Percentiles rank a stretch among this genome's conserved stretches.
Evolutionary conservation across 2,329 filamentous ascomycete species (phyloP).

Genomic region (Calonectria pteridis): DNA sequence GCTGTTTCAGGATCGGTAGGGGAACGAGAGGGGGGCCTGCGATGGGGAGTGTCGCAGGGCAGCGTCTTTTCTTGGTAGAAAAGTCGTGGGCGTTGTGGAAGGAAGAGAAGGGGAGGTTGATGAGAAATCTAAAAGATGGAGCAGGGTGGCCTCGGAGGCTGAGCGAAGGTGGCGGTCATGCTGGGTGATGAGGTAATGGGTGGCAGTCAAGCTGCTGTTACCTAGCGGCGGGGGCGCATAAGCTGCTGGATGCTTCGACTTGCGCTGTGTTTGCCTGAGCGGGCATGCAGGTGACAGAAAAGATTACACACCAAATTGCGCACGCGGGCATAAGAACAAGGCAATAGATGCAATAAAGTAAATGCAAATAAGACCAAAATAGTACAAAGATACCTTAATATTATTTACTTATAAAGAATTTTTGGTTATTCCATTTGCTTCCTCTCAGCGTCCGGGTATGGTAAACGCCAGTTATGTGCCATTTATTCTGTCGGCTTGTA

Average conservation of each 20-base stretch:
- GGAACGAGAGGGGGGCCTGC: conserved; percentile 25
- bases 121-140: conserved; percentile 25
- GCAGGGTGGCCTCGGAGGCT: conserved; percentile 28
- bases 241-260: conserved; percentile 23
- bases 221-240: conserved; percentile 35
- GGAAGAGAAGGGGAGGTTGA: conserved; percentile 14
- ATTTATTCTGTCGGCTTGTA: not conserved
- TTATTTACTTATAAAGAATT: not conserved
- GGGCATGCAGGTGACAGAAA: not conserved
- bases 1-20: conserved; percentile 28
- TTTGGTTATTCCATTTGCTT: not conserved
- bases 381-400: not conserved
- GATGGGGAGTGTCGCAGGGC: conserved; percentile 33
- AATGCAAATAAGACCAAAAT: not conserved
- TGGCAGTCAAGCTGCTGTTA: conserved; percentile 30
- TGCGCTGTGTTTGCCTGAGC: conserved; percentile 6
- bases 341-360: not conserved
- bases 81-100: conserved; percentile 20
- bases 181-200: conserved; percentile 47
- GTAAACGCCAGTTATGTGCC: not conserved
- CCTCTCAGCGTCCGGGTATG: not conserved
- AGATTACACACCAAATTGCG: not conserved
- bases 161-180: conserved; percentile 33
- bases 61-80: conserved; percentile 14
- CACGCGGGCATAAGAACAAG: not conserved